Evolutionary conservation across 306 rosid species (phyloP).

Genomic region (Benincasa hispida): DNA sequence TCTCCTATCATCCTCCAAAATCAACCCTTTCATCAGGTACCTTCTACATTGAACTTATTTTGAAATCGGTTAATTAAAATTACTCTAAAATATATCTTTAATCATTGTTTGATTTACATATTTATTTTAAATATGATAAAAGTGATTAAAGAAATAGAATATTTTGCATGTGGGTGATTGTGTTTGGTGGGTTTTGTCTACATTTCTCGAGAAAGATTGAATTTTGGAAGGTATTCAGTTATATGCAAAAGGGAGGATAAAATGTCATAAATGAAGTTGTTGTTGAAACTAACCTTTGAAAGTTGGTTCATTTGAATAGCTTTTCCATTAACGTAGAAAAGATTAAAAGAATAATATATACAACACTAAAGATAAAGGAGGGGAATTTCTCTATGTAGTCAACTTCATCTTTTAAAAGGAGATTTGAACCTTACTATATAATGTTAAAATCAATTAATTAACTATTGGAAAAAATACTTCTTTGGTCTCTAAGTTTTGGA

Average conservation of each 20-base stretch:
- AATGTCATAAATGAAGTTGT: neutral
- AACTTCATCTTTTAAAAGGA: neutral
- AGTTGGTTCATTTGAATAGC: neutral
- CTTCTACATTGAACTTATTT: too few species aligned
- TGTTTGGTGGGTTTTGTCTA: neutral
- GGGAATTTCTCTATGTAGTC: neutral
- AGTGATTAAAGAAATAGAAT: too few species aligned
- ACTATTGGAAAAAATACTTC: too few species aligned
- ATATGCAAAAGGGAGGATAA: neutral
- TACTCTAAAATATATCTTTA: too few species aligned
- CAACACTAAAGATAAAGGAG: neutral
- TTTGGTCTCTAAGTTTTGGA: too few species aligned
- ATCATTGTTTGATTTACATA: too few species aligned
- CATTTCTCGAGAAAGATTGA: constrained; percentile 8
- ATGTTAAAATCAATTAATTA: too few species aligned
- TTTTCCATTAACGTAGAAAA: neutral
- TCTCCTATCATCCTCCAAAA: constrained; percentile 67
- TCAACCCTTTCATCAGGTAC: constrained; percentile 58
- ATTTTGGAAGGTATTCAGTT: constrained; percentile 7
- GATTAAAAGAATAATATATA: neutral
- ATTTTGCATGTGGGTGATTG: neutral
- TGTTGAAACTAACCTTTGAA: neutral
- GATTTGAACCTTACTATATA: too few species aligned
- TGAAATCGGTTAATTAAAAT: too few species aligned
- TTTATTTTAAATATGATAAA: too few species aligned